A percentile compares a stretch with the other conserved stretches of the same genome.
Evolutionary conservation across 2,329 filamentous ascomycete genomes (phyloP).

Genomic region (Cladosporium sp.): DNA sequence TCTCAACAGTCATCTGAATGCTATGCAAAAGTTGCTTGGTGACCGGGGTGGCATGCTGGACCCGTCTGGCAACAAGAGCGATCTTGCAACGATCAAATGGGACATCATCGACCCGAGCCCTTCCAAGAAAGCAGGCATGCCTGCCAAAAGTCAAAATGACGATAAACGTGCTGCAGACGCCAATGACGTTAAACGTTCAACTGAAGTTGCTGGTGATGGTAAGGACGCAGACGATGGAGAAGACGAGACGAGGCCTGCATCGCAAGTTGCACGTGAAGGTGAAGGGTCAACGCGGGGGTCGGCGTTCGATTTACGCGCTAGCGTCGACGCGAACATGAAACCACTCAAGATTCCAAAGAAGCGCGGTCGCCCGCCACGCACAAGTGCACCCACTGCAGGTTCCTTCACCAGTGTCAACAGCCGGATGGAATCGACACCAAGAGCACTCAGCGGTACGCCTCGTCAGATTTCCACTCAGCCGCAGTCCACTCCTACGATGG

Average conservation of each 20-base stretch:
- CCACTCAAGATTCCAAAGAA: slow-evolving; percentile 23
- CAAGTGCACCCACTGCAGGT: slow-evolving; percentile 30
- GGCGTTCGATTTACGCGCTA: background rate
- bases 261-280: slow-evolving; percentile 6
- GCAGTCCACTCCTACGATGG: background rate
- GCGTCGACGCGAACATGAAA: slow-evolving; percentile 16
- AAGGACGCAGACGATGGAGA: slow-evolving; percentile 39
- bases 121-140: slow-evolving; percentile 25
- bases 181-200: background rate
- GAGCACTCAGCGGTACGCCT: background rate
- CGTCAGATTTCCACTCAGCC: slow-evolving; percentile 3
- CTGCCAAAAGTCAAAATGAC: background rate
- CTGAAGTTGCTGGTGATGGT: slow-evolving; percentile 37
- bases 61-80: slow-evolving; percentile 38
- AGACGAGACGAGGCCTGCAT: slow-evolving; percentile 18
- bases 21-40: slow-evolving; percentile 42
- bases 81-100: slow-evolving; percentile 62
- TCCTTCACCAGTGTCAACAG: slow-evolving; percentile 11
- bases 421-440: background rate
- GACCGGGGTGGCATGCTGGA: slow-evolving; percentile 43
- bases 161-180: background rate
- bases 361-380: slow-evolving; percentile 39
- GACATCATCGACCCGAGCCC: slow-evolving; percentile 60
- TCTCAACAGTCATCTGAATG: slow-evolving; percentile 59
- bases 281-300: background rate